Conservation (phyloP, 306 rosid genomes). For the Ceratonia siliqua region DNA sequence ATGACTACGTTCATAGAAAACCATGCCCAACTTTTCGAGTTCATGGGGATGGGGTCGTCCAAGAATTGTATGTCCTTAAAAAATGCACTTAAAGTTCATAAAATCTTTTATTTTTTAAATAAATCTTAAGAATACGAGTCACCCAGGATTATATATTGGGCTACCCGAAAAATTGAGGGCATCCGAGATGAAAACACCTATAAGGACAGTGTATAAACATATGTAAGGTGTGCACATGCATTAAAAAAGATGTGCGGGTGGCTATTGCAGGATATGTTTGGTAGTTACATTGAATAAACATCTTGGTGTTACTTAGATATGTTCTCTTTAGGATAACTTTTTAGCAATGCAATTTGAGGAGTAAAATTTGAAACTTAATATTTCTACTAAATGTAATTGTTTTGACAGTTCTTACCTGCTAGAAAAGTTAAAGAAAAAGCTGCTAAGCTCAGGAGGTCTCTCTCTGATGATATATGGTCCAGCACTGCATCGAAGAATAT, state of each 20-base stretch:
- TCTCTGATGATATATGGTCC: conserved; percentile 56
- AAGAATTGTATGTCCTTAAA: neutral
- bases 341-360: conserved; percentile 4
- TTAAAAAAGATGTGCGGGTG: neutral
- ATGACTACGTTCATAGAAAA: neutral
- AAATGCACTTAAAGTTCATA: neutral
- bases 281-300: neutral
- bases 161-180: neutral
- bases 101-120: neutral
- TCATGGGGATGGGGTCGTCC: neutral
- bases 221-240: neutral
- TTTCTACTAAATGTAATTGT: conserved; percentile 21
- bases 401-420: conserved; percentile 80
- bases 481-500: conserved; percentile 58
- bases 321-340: conserved; percentile 20
- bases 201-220: neutral
- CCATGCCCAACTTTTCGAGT: neutral
- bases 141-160: neutral
- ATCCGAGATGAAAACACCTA: conserved; percentile 9
- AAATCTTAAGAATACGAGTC: neutral
- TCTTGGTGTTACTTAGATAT: conserved; percentile 22
- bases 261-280: conserved; percentile 11
- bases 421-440: conserved; percentile 79
- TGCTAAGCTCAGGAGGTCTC: conserved; percentile 61
- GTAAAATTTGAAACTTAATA: conserved; percentile 25